Evolutionary conservation across 805 yeast genomes (phyloP), one percentile per base, ranked within the genome.

Genomic region (Wilhelminamyces savonicus): DNA sequence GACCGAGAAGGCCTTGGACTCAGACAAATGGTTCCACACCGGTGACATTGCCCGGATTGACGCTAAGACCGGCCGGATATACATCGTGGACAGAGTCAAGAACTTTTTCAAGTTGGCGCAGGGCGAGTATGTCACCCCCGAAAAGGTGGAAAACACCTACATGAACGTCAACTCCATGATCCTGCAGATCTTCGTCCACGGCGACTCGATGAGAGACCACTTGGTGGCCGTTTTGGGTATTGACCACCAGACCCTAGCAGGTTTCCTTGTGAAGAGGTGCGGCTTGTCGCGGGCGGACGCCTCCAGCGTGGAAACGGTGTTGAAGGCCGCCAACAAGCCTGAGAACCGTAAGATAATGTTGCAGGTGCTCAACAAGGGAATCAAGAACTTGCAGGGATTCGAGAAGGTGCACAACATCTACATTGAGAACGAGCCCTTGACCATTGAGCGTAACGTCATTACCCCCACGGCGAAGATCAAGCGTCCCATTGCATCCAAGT

Each of bases 401-500:
- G 56, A 51, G 36, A 37, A 32, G 33, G 27, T 51, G 24, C 52
- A 48, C 39, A 51, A 51, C 30, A 7, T 50, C 21, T 40, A 47
- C 30, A 32, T 51, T 23, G 54, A 49, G 38, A 42, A 46, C 16
- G 55, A 51, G 35, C 56, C 56, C 3, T 48, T 51, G 46, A 40
- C 41, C 13, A 33, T 48, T 21, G 53, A 47, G 21, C 24, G 52
- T 16, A 44, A 50, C 28, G 43, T 50, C 16, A 33, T 52, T 16
- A 52, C 58, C 7, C 56, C 58, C 12, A 52, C 58, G 7, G 40
- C 53, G 21, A 43, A 43, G 32, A 37, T 74, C 30, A 74, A 73
- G 50, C 58, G 83, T 34, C 54, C 66, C 2, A 56, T 59, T 16
- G 76, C 78, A 1, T 62, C 63, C 23, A 62, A 62, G 44, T 56